Conservation (phyloP, 2,329 filamentous ascomycete species). For the Lachnellula hyalina region DNA sequence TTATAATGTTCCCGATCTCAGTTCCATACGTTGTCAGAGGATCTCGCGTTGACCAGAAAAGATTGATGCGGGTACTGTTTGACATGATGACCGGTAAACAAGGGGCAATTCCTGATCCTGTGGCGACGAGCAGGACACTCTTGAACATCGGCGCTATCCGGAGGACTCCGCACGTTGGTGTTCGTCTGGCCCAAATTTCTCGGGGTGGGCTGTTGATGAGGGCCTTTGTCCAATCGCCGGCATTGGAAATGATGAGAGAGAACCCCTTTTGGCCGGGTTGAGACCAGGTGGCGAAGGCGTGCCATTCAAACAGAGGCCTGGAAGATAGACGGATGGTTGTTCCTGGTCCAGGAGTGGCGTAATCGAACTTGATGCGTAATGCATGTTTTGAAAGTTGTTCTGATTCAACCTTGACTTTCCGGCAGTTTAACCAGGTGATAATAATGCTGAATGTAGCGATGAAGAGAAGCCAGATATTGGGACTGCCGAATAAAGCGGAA, state of each 20-base stretch:
- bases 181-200: slow-evolving; percentile 61
- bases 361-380: slow-evolving; percentile 63
- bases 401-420: slow-evolving; percentile 60
- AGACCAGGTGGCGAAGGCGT: slow-evolving; percentile 71
- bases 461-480: slow-evolving; percentile 63
- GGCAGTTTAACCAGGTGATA: slow-evolving; percentile 68
- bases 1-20: slow-evolving; percentile 31
- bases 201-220: slow-evolving; percentile 58
- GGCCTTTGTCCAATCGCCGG: slow-evolving; percentile 67
- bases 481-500: slow-evolving; percentile 38
- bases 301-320: slow-evolving; percentile 63
- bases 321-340: slow-evolving; percentile 55
- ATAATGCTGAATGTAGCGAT: slow-evolving; percentile 60
- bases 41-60: slow-evolving; percentile 35
- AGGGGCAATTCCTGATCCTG: slow-evolving; percentile 69
- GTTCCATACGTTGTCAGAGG: slow-evolving; percentile 32
- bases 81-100: slow-evolving; percentile 39
- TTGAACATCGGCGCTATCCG: slow-evolving; percentile 62
- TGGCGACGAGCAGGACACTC: slow-evolving; percentile 61
- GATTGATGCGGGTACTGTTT: slow-evolving; percentile 18
- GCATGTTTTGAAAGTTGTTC: slow-evolving; percentile 69
- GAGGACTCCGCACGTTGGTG: slow-evolving; percentile 62
- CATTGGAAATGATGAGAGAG: slow-evolving; percentile 60
- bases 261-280: slow-evolving; percentile 52
- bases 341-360: slow-evolving; percentile 52